phyloP scores from a whole-genome alignment of 192 early-diverging fungal species.

The Chytriomyces sp. region DNA sequence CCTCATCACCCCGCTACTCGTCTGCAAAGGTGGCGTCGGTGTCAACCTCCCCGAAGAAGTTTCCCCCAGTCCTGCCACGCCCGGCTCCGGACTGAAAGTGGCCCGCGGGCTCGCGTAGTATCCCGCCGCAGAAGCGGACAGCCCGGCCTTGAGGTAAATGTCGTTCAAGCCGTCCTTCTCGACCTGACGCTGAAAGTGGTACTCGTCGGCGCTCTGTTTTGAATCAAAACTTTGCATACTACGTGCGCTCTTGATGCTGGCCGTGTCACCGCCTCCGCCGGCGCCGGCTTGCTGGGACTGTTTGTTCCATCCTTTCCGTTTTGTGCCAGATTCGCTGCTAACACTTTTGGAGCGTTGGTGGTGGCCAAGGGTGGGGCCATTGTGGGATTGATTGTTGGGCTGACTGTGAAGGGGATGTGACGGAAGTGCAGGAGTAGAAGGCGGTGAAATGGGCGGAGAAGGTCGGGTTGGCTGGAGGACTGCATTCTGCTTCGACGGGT shows the following conservation, averaged over 20 bases:
- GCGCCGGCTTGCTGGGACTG: neutral
- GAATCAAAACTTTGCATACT: neutral
- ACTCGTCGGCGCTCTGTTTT: neutral
- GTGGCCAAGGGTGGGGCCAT: neutral
- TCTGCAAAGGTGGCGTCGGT: neutral
- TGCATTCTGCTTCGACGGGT: neutral
- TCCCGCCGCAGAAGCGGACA: neutral
- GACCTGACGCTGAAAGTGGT: neutral
- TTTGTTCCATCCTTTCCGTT: too few species aligned
- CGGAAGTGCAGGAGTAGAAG: neutral
- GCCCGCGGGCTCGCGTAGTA: neutral
- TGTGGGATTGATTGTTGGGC: neutral
- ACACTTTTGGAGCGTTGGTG: neutral
- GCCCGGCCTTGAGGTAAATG: neutral
- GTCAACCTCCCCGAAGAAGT: neutral
- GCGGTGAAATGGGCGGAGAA: neutral
- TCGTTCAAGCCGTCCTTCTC: neutral
- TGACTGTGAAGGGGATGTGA: neutral
- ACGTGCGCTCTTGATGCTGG: neutral
- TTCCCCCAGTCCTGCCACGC: neutral
- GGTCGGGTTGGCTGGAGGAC: too few species aligned
- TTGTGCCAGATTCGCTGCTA: neutral
- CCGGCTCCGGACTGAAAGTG: neutral
- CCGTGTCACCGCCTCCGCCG: neutral
- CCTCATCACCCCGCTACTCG: neutral